Evolutionary conservation across 1,284 basidiomycete species (phyloP), one percentile per base, ranked within the genome.

Genomic region (Leccinum colubrinum): DNA sequence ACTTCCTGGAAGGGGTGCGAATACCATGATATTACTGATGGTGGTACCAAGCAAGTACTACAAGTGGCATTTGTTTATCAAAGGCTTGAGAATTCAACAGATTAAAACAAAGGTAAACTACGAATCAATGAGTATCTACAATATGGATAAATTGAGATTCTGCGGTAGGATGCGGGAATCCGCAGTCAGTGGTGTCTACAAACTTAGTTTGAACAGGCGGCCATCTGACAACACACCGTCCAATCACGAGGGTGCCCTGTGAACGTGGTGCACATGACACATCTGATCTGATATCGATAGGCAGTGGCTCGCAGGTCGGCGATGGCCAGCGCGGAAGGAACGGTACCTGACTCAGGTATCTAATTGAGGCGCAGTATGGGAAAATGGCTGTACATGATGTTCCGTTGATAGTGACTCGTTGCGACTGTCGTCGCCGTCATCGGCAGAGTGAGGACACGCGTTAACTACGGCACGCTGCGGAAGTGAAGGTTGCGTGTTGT

Each of bases 21-120:
- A 74, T 3, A 66, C 63, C 72, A 76, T 73, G 9, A 25, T 73
- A 20, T 20, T 37, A 58, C 66, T 73, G 61, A 52, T 56, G 48
- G 35, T 15, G 41, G 12, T 12, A 14, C 12, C 41, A 43, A 43
- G 41, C 4, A 6, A 43, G 4, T 33, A 33, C 9, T 33, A 33
- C 30, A 33, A 33, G 30, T 33, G 30, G 30, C n/a, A 17, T 46
- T 63, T 74, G 65, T 75, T 74, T 75, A 66, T 53, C 72, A 66
- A 63, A 46, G 37, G 56, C 72, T 63, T 71, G 67, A 14, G 52
- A 51, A 70, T 72, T 74, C 65, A 76, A 74, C 43, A 76, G n/a
- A 46, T 20, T 46, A 20, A 20, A 20, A 46, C 43, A 43, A 55
- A 4, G 6, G 17, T 9, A 67, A 64, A 74, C n/a, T 43, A 43